phyloP scores from a whole-genome alignment of 768 basidiomycete genomes.

The Mycena maculata region DNA sequence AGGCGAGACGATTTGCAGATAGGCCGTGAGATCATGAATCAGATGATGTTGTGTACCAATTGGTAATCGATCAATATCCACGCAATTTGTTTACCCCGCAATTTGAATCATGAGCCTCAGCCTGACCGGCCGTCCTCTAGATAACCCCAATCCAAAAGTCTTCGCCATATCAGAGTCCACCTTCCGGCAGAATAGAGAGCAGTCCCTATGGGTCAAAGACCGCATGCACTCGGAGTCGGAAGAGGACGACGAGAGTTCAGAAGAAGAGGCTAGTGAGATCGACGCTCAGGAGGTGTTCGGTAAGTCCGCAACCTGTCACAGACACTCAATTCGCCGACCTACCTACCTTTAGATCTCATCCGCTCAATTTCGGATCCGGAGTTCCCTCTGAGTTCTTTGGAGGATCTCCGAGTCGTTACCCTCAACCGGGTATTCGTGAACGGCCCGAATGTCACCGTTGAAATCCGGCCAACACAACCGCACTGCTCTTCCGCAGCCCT shows the following conservation, averaged over 20 bases:
- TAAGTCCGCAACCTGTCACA: not conserved
- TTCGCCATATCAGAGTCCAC: not conserved
- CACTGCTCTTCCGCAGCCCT: slow-evolving; percentile 3
- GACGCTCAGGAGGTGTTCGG: slow-evolving; percentile 11
- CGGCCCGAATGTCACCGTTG: not conserved
- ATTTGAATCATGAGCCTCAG: not conserved
- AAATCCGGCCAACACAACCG: slow-evolving; percentile 1
- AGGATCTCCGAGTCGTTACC: not conserved
- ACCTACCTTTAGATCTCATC: not conserved
- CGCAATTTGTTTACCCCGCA: no score
- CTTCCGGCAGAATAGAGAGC: not conserved
- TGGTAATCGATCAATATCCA: no score
- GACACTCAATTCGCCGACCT: not conserved
- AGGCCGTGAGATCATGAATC: no score
- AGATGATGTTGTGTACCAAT: no score
- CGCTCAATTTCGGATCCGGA: slow-evolving; percentile 12
- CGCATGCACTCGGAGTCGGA: no score
- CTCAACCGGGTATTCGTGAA: slow-evolving; percentile 3
- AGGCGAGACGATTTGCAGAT: no score
- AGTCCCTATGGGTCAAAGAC: not conserved
- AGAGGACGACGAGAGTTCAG: not conserved
- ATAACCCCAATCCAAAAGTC: not conserved
- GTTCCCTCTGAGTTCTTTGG: slow-evolving; percentile 2
- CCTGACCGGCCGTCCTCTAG: slow-evolving; percentile 1
- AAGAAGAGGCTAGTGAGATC: not conserved